Percentiles rank a stretch among this genome's conserved stretches.
Evolutionary conservation across 257 asterid genomes (phyloP).

Genomic region (Misopates orontium): DNA sequence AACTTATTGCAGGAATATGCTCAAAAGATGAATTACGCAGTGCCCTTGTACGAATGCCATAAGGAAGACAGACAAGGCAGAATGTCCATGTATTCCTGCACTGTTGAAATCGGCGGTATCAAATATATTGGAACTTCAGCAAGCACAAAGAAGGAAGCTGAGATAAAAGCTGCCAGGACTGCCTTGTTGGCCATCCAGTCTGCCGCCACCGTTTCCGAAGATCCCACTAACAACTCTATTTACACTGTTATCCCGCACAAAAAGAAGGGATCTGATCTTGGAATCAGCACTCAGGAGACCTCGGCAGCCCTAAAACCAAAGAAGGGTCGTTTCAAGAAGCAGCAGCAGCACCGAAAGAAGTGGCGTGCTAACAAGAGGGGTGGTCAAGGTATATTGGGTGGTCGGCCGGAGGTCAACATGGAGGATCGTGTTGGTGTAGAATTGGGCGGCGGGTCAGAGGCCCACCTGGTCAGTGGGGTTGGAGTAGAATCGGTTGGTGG

Average conservation of each 20-base stretch:
- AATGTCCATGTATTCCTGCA: conserved; percentile 46
- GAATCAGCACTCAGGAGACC: conserved; percentile 50
- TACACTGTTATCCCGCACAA: conserved; percentile 79
- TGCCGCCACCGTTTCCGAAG: conserved; percentile 36
- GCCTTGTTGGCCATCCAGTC: conserved; percentile 85
- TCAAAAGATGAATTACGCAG: conserved; percentile 90
- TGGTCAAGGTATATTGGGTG: conserved; percentile 19
- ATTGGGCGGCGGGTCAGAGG: conserved; percentile 25
- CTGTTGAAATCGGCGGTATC: conserved; percentile 75
- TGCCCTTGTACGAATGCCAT: conserved; percentile 63
- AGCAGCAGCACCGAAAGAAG: conserved; percentile 40
- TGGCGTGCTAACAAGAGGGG: conserved; percentile 27
- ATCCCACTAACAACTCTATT: conserved; percentile 35
- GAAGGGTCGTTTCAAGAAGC: conserved; percentile 58
- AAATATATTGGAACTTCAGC: conserved; percentile 83
- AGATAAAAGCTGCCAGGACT: conserved; percentile 93
- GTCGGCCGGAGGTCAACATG: conserved; percentile 24
- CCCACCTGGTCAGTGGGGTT: conserved; percentile 24
- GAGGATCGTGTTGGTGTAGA: conserved; percentile 27
- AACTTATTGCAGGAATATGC: conserved; percentile 92
- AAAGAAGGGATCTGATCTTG: conserved; percentile 54
- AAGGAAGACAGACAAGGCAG: conserved; percentile 49
- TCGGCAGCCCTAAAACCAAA: conserved; percentile 61
- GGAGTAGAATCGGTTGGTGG: conserved; percentile 19
- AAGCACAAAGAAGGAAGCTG: conserved; percentile 85